Conservation (phyloP, 768 basidiomycete species). For the Clathrus columnatus region DNA sequence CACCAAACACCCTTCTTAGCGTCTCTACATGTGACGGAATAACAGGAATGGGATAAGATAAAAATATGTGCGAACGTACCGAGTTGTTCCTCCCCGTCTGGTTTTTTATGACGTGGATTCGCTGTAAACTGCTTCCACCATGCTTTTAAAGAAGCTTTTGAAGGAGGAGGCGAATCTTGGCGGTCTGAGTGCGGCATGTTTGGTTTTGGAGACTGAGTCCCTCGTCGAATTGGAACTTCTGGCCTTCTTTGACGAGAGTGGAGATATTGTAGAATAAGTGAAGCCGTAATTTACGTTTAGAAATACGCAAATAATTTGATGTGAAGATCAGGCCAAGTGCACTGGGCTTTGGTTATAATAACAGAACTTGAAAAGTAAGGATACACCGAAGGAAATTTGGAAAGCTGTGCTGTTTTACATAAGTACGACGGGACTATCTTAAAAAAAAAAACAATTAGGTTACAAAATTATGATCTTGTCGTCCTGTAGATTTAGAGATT, state of each 20-base stretch:
- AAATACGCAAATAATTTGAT: neutral
- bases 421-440: too few species aligned
- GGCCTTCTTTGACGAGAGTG: neutral
- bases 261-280: neutral
- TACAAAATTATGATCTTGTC: too few species aligned
- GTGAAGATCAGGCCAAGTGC: neutral
- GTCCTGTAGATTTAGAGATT: neutral
- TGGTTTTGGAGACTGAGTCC: neutral
- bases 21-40: neutral
- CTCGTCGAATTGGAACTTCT: neutral
- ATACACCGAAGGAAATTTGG: neutral
- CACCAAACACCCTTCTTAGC: constrained; percentile 63
- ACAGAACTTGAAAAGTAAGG: neutral
- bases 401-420: neutral
- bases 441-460: too few species aligned
- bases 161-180: constrained; percentile 12
- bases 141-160: constrained; percentile 55
- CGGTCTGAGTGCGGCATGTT: neutral
- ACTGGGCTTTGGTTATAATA: neutral
- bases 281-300: neutral
- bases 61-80: neutral
- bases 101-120: constrained; percentile 34
- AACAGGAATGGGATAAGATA: neutral
- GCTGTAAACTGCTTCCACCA: constrained; percentile 79
- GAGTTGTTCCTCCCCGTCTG: constrained; percentile 32